Conservation (phyloP, 805 yeast species). For the Debaryomyces prosopidis region DNA sequence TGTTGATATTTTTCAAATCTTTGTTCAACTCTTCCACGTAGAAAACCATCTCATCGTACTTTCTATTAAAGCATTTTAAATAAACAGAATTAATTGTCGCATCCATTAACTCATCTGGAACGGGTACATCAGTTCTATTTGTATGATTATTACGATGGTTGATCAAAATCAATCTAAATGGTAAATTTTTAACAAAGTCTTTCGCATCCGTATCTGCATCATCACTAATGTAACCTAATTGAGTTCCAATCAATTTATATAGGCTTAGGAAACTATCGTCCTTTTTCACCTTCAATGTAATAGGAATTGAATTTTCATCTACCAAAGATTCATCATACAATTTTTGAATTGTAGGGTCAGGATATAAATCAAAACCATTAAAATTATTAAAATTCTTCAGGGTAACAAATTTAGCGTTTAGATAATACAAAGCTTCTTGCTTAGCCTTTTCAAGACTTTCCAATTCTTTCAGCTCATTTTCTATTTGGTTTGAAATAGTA, state of each 20-base stretch:
- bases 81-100: slow-evolving; percentile 54
- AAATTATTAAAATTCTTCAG: slow-evolving; percentile 54
- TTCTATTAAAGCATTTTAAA: slow-evolving; percentile 44
- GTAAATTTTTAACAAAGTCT: slow-evolving; percentile 12
- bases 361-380: slow-evolving; percentile 75
- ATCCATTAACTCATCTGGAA: slow-evolving; percentile 28
- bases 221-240: slow-evolving; percentile 35
- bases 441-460: slow-evolving; percentile 56
- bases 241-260: slow-evolving; percentile 48
- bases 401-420: slow-evolving; percentile 57
- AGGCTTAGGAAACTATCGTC: slow-evolving; percentile 54
- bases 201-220: slow-evolving; percentile 8
- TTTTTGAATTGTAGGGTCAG: slow-evolving; percentile 51
- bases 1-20: slow-evolving; percentile 36
- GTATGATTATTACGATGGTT: slow-evolving; percentile 72
- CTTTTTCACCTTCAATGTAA: slow-evolving; percentile 53
- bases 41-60: slow-evolving; percentile 52
- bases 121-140: slow-evolving; percentile 52
- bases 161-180: slow-evolving; percentile 64
- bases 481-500: slow-evolving; percentile 66
- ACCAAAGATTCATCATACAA: slow-evolving; percentile 52
- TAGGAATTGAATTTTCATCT: slow-evolving; percentile 49
- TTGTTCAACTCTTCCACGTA: slow-evolving; percentile 63
- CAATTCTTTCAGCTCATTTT: slow-evolving; percentile 59
- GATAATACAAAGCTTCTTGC: slow-evolving; percentile 56